Evolutionary conservation across 805 yeast species (phyloP).

Genomic region (Zygoascus flipseniorum): DNA sequence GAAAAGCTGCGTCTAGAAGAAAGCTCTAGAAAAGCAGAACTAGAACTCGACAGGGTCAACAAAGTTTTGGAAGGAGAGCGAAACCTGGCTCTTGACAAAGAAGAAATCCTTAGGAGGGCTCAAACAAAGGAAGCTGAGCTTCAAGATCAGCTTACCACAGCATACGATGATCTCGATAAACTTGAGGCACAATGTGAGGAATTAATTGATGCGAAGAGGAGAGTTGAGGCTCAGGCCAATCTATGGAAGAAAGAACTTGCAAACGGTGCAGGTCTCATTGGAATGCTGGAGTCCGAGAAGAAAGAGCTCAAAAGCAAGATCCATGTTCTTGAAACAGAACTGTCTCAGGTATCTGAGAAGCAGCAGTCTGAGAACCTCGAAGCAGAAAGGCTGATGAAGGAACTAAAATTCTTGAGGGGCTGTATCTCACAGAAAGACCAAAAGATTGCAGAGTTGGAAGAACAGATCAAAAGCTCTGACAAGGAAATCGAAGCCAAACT

Average conservation of each 20-base stretch:
- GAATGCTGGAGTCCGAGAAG: constrained; percentile 30
- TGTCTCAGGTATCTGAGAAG: constrained; percentile 13
- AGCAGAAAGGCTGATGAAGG: constrained; percentile 6
- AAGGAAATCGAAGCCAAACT: constrained; percentile 18
- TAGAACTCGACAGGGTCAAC: constrained; percentile 25
- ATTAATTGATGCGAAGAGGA: constrained; percentile 26
- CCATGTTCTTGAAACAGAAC: constrained; percentile 25
- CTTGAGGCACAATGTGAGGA: constrained; percentile 26
- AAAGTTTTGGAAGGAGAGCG: constrained; percentile 34
- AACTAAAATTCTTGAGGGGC: constrained; percentile 17
- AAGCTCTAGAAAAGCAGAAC: constrained; percentile 20
- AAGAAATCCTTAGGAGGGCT: constrained; percentile 36
- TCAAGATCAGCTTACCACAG: constrained; percentile 24
- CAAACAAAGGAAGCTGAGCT: constrained; percentile 33
- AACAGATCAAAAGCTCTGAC: constrained; percentile 23
- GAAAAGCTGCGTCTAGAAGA: constrained; percentile 23
- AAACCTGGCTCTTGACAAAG: constrained; percentile 38
- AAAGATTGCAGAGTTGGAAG: constrained; percentile 22
- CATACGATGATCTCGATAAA: constrained; percentile 27
- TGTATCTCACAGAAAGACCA: constrained; percentile 23
- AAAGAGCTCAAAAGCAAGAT: constrained; percentile 25
- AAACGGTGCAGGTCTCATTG: constrained; percentile 29
- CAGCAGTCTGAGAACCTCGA: constrained; percentile 14
- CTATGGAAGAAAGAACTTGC: constrained; percentile 28
- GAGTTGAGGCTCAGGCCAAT: constrained; percentile 27